phyloP scores from a whole-genome alignment of 2,329 filamentous ascomycete genomes.

The Chaetothyriales sp. region DNA sequence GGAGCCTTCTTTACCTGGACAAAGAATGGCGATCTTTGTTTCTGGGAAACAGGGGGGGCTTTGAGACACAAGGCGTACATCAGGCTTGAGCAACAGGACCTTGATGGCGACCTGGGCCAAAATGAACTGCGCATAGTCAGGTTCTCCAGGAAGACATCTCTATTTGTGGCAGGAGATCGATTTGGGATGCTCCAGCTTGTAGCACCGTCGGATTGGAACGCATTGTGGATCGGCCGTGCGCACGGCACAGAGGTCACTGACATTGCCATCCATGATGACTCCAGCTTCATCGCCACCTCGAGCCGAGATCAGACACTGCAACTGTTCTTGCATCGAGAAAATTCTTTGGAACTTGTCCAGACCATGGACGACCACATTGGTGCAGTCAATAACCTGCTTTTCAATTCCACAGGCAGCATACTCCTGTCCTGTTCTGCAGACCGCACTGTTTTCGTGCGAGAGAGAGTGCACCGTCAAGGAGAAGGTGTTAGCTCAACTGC shows the following conservation, averaged over 20 bases:
- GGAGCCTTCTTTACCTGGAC: conserved; percentile 84
- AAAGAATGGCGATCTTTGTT: conserved; percentile 58
- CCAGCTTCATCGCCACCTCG: conserved; percentile 61
- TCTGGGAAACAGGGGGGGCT: conserved; percentile 65
- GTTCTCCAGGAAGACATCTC: conserved; percentile 45
- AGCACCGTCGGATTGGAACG: conserved; percentile 35
- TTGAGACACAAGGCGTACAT: conserved; percentile 51
- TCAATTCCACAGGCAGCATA: conserved; percentile 53
- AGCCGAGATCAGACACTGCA: conserved; percentile 86
- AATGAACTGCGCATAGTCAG: conserved; percentile 46
- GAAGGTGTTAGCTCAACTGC: conserved; percentile 46
- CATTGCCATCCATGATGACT: conserved; percentile 52
- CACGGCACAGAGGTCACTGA: conserved; percentile 75
- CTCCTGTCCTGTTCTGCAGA: conserved; percentile 80
- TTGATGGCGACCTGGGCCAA: conserved; percentile 29
- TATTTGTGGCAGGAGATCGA: conserved; percentile 71
- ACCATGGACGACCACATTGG: conserved; percentile 85
- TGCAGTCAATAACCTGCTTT: conserved; percentile 63
- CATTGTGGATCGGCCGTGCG: conserved; percentile 60
- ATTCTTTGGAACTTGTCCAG: conserved; percentile 63
- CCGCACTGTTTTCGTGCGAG: conserved; percentile 68
- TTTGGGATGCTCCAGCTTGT: conserved; percentile 56
- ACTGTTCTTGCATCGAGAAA: conserved; percentile 52
- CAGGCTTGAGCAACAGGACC: conserved; percentile 48
- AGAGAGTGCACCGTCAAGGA: conserved; percentile 50